These are phyloP conservation scores for Fereydounia khargensis DNA, from an alignment of 1,284 basidiomycete species.

Conservation along the genomic window DNA sequence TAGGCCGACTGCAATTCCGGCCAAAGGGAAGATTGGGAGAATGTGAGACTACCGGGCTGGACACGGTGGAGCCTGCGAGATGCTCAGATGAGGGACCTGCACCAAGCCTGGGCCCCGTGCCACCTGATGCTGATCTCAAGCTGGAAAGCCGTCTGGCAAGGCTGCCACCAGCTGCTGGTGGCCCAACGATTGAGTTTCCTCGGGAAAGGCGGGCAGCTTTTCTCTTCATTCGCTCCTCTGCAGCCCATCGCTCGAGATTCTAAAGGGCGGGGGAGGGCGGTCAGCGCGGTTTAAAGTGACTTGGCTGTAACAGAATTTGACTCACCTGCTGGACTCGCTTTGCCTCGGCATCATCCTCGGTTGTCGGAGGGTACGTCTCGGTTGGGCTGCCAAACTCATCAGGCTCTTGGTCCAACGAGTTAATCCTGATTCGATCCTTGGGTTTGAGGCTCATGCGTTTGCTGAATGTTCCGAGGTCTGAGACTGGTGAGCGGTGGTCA, in stretches of 20 bases:
- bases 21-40: not conserved
- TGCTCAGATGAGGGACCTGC: constrained; percentile 26
- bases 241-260: constrained; percentile 43
- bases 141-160: constrained; percentile 18
- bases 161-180: constrained; percentile 2
- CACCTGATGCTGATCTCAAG: constrained; percentile 1
- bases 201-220: constrained; percentile 36
- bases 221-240: constrained; percentile 34
- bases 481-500: too few relatives aligned
- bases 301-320: not conserved
- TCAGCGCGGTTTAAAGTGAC: too few relatives aligned
- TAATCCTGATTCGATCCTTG: constrained; percentile 4
- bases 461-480: too few relatives aligned
- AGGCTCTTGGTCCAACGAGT: constrained; percentile 9
- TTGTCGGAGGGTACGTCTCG: constrained; percentile 30
- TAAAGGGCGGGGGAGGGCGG: too few relatives aligned
- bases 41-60: too few relatives aligned
- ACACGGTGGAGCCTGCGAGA: too few relatives aligned
- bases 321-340: constrained; percentile 29
- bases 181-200: not conserved
- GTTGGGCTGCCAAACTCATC: constrained; percentile 14
- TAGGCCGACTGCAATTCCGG: constrained; percentile 6
- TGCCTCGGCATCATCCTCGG: constrained; percentile 35
- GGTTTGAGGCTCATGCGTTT: not conserved
- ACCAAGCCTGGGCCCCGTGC: constrained; percentile 11